Base-by-base conservation (phyloP, 345 rosid species). In the Eucalyptus tenuipes region DNA sequence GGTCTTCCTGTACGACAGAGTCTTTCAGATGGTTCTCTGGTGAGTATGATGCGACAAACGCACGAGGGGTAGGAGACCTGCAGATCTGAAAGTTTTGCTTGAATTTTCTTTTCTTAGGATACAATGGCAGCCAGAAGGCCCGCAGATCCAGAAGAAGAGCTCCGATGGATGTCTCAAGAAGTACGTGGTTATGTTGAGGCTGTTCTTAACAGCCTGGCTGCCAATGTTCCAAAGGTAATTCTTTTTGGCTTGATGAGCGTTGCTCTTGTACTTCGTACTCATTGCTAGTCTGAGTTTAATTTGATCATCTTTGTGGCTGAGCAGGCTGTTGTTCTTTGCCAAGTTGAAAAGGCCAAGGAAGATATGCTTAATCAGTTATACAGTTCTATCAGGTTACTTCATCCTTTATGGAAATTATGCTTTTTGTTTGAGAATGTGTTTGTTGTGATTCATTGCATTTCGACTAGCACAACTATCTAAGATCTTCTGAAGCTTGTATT, bases 121-220 rank as follows among this genome's bases (percentile, higher is more conserved):
- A 94, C 96, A 88, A 96, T 97, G 98, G 95, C 92, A 96, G 95
- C 92, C 88, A 94, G 99, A 92, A 95, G 94, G 91, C 99, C 99
- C 3, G 94, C 94, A 59, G 99, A 98, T 88, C 99, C 99, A 59
- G 99, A 98, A 93, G 99, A 98, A 91, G 99, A 98, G 91, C 98
- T 98, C 40, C 93, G 98, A 81, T 98, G 99, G 99, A 98, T 98
- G 99, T 94, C 99, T 49, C 99, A 98, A 91, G 99, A 98, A 95
- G 99, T 98, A 14, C 99, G 99, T 6, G 99, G 99, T 89, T 98
- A 98, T 84, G 99, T 97, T 68, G 99, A 98, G 95, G 99, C 99
- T 55, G 99, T 98, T 91, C 99, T 98, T 57, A 97, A 98, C 94
- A 98, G 99, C 90, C 98, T 98, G 82, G 99, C 96, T 86, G 99